Conservation (phyloP, 306 rosid genomes). For the Prinsepia uniflora region DNA sequence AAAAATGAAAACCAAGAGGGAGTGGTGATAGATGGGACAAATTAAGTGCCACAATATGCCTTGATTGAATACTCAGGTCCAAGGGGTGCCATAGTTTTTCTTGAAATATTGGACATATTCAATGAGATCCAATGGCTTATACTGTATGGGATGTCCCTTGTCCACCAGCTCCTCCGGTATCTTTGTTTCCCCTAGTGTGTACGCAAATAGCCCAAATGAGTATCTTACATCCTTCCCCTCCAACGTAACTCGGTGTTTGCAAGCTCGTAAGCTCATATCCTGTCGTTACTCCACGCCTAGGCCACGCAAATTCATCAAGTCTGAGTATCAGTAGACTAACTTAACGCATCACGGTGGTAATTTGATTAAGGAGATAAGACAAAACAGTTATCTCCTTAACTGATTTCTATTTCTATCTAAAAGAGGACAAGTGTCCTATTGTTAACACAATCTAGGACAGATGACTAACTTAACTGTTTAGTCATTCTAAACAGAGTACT, state of each 20-base stretch:
- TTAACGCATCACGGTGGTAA: too few relatives aligned
- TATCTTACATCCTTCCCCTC: conserved; percentile 9
- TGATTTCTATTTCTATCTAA: too few relatives aligned
- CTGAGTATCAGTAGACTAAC: too few relatives aligned
- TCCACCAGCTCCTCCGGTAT: conserved; percentile 28
- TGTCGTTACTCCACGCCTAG: conserved; percentile 37
- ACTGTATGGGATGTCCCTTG: conserved; percentile 14
- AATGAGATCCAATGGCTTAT: conserved; percentile 20
- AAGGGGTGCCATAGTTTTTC: background rate
- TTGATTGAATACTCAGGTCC: background rate
- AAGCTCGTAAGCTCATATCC: conserved; percentile 17
- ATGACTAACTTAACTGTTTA: too few relatives aligned
- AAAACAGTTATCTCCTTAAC: too few relatives aligned
- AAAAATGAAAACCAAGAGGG: too few relatives aligned
- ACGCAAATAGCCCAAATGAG: conserved; percentile 11
- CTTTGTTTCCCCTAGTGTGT: background rate
- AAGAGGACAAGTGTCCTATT: too few relatives aligned
- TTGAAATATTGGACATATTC: background rate
- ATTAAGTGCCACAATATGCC: background rate
- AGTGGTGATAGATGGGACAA: background rate
- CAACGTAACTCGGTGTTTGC: conserved; percentile 18
- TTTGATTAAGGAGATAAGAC: too few relatives aligned
- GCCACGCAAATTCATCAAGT: background rate
- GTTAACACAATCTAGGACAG: too few relatives aligned
- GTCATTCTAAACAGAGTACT: too few relatives aligned